Evolutionary conservation across 163 green algal genomes (phyloP).

Genomic region (Scenedesmus sp.): DNA sequence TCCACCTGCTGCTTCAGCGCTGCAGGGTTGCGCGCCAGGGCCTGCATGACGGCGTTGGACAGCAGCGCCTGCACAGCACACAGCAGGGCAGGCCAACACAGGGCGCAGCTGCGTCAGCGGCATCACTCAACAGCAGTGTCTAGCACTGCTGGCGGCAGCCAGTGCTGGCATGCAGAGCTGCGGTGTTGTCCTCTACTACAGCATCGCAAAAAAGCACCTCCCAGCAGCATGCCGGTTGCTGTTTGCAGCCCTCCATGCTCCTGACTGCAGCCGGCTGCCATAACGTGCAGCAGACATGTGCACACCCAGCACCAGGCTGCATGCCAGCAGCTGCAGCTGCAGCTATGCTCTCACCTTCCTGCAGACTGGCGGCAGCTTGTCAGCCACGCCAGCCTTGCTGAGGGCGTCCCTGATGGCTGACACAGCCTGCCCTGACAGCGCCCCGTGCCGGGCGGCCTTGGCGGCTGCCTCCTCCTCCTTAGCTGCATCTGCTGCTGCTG

Average conservation of each 20-base stretch:
- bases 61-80: slow-evolving; percentile 31
- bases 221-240: no score
- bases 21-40: not conserved
- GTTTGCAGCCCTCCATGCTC: no score
- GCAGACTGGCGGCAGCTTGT: slow-evolving; percentile 22
- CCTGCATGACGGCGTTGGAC: not conserved
- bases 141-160: not conserved
- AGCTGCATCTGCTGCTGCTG: not conserved
- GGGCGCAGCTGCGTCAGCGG: not conserved
- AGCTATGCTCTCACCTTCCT: not conserved
- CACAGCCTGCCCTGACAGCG: not conserved
- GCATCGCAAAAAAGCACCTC: no score
- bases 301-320: no score
- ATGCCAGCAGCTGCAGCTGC: not conserved
- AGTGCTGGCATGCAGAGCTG: not conserved
- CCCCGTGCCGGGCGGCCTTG: not conserved
- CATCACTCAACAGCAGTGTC: not conserved
- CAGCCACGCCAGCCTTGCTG: not conserved
- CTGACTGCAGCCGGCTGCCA: no score
- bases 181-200: not conserved
- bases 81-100: not conserved
- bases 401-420: not conserved
- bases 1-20: not conserved
- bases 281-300: no score
- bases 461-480: not conserved